Evolutionary conservation across 2,329 filamentous ascomycete species (phyloP).

Genomic region (Zasmidium angulare): DNA sequence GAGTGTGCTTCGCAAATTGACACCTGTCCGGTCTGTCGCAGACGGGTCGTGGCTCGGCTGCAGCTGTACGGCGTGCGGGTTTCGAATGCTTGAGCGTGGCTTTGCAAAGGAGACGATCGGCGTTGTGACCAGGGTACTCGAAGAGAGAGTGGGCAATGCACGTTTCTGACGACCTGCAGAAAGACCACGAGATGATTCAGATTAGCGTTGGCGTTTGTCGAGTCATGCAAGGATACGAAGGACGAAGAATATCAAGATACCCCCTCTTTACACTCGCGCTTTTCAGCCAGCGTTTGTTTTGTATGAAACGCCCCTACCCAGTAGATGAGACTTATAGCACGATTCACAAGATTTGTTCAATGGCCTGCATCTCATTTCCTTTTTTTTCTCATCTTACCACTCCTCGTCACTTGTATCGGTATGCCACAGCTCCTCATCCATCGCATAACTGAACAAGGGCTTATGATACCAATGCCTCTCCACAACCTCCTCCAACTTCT

Average conservation of each 20-base stretch:
- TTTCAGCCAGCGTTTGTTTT: neutral
- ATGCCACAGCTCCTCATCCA: constrained; percentile 34
- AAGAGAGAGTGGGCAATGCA: too few species aligned
- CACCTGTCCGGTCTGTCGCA: constrained; percentile 61
- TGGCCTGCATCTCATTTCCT: neutral
- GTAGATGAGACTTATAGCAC: neutral
- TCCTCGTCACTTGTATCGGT: constrained; percentile 36
- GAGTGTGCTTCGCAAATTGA: constrained; percentile 60
- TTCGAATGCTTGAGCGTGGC: too few species aligned
- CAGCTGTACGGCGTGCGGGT: constrained; percentile 50
- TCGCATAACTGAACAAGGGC: constrained; percentile 27
- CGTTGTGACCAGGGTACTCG: too few species aligned
- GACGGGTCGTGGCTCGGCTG: constrained; percentile 56
- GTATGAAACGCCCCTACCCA: neutral
- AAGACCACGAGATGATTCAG: neutral
- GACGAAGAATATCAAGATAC: neutral
- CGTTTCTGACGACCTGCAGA: too few species aligned
- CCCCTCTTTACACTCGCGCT: neutral
- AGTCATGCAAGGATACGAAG: neutral
- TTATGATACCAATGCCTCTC: constrained; percentile 31
- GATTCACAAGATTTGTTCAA: neutral
- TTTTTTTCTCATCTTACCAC: constrained; percentile 23
- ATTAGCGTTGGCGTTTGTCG: neutral
- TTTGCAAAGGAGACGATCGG: neutral
- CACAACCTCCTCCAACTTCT: constrained; percentile 18